Evolutionary conservation across 2,329 filamentous ascomycete species (phyloP).

Genomic region (Pseudonectria foliicola): DNA sequence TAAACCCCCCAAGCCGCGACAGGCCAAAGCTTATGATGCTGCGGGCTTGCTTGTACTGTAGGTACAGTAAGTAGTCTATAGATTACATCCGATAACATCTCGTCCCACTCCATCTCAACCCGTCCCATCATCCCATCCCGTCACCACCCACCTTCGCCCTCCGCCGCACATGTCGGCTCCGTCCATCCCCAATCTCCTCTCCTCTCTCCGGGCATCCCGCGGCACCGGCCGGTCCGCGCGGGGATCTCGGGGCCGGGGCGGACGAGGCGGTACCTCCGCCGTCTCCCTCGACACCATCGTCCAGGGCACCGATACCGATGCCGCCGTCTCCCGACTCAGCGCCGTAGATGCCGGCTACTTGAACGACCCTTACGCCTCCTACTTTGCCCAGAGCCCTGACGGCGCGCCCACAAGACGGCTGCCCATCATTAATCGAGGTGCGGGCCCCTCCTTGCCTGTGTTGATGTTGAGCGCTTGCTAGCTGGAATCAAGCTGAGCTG

Average conservation of each 20-base stretch:
- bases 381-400: slow-evolving; percentile 51
- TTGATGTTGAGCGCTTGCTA: not conserved
- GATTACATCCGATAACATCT: too few species aligned
- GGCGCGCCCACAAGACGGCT: slow-evolving; percentile 56
- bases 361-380: slow-evolving; percentile 67
- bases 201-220: slow-evolving; percentile 40
- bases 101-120: too few species aligned
- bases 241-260: slow-evolving; percentile 13
- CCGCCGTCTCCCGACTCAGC: slow-evolving; percentile 79
- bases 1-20: too few species aligned
- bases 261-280: slow-evolving; percentile 24
- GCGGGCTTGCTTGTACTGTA: too few species aligned
- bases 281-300: slow-evolving; percentile 63
- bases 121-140: too few species aligned
- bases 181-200: slow-evolving; percentile 70
- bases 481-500: slow-evolving; percentile 7
- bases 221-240: slow-evolving; percentile 19
- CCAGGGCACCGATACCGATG: slow-evolving; percentile 87
- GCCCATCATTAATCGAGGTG: slow-evolving; percentile 92
- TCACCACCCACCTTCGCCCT: too few species aligned
- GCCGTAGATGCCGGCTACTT: slow-evolving; percentile 83
- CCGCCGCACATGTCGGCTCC: slow-evolving; percentile 53
- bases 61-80: too few species aligned
- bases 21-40: too few species aligned
- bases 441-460: too few species aligned